Base-by-base conservation (phyloP, 306 rosid genomes). In the Cucurbita maxima region DNA sequence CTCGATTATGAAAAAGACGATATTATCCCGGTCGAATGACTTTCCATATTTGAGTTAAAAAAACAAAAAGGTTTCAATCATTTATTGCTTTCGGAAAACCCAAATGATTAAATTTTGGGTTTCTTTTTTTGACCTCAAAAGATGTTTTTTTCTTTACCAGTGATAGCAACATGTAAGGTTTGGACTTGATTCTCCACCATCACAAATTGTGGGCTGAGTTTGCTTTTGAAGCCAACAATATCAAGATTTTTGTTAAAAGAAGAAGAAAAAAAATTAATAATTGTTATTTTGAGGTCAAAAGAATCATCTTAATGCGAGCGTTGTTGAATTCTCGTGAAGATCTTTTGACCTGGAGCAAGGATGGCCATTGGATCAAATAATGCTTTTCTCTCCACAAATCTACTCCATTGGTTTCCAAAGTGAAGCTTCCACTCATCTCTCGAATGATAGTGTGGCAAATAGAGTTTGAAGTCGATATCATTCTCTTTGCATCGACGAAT, bases 341-440 rank as follows among this genome's bases (percentile, higher is more conserved):
- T 90, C 58, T 80, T 88, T 77, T 90, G 98, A 3, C 98, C 96
- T 3, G 98, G 98, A 4, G 98, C 88, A 52, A 94, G 93, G 75
- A 94, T 76, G 30, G 89, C 91, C 84, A 88, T 69, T 1, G 98
- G 98, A 83, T 94, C 98, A 82, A 84, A 94, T 57, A 16, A 14
- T 10, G 71, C 75, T 74, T 94, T 94, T 60, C 88, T 80, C 10
- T 86, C 77, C 0, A 82, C 43, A 47, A 90, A 90, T 81, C 83
- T 86, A 8, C 82, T 13, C 98, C 98, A 93, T 16, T 78, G 83
- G 34, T 84, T 82, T 25, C 96, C 97, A 45, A 82, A 93, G 78
- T 93, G 98, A 54, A 79, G 79, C 84, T 83, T 84, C 98, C 98
- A 93, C 4, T 81, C 88, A 16, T 90, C 90, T 45, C 78, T 80